Evolutionary conservation across 1,284 basidiomycete species (phyloP).

Genomic region (Pseudozyma thailandica): DNA sequence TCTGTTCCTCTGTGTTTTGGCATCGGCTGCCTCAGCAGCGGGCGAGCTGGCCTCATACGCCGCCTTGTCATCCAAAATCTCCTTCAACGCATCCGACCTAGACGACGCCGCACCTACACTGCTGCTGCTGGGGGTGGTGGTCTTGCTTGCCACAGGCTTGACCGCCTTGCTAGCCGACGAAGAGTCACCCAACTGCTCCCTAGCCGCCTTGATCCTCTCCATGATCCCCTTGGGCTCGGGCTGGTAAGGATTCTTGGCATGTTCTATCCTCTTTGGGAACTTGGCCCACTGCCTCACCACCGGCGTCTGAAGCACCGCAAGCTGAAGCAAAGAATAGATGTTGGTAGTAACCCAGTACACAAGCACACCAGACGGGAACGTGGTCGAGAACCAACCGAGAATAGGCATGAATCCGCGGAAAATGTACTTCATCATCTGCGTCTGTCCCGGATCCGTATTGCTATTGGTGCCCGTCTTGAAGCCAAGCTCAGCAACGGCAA

Average conservation of each 20-base stretch:
- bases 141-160: slow-evolving; percentile 8
- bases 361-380: slow-evolving; percentile 74
- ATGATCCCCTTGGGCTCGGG: slow-evolving; percentile 34
- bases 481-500: slow-evolving; percentile 75
- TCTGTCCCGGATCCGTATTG: slow-evolving; percentile 66
- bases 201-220: slow-evolving; percentile 33
- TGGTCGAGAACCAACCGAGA: slow-evolving; percentile 74
- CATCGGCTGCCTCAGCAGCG: slow-evolving; percentile 2
- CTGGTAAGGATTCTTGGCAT: slow-evolving; percentile 48
- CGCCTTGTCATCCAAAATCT: slow-evolving; percentile 40
- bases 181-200: slow-evolving; percentile 17
- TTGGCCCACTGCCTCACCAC: slow-evolving; percentile 36
- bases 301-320: slow-evolving; percentile 58
- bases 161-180: neutral
- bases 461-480: slow-evolving; percentile 73
- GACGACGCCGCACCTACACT: slow-evolving; percentile 2
- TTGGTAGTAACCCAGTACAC: slow-evolving; percentile 75
- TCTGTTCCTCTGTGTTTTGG: slow-evolving; percentile 19
- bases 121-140: neutral
- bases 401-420: slow-evolving; percentile 76
- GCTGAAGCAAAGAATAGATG: slow-evolving; percentile 72
- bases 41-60: slow-evolving; percentile 21
- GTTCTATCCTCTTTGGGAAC: slow-evolving; percentile 51
- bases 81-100: slow-evolving; percentile 37
- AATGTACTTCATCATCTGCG: slow-evolving; percentile 78